Conservation (phyloP, 2,329 filamentous ascomycete genomes). For the Magnaporthiopsis incrustans region DNA sequence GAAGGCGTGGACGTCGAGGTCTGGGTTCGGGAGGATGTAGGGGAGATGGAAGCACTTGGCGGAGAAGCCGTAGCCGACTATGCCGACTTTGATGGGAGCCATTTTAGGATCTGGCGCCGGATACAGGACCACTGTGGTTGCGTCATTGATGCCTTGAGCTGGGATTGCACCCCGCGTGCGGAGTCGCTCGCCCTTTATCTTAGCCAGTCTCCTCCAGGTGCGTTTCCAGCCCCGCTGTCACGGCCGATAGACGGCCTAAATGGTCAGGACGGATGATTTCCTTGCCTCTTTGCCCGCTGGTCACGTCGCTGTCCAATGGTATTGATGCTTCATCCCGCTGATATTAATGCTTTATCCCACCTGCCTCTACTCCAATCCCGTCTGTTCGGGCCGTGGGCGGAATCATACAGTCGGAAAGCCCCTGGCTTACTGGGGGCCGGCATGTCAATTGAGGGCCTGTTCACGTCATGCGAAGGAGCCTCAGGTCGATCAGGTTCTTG, state of each 20-base stretch:
- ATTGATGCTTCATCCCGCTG: not conserved
- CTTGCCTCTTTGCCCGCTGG: not conserved
- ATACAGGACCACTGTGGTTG: too few relatives aligned
- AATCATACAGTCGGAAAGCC: not conserved
- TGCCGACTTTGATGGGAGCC: constrained; percentile 33
- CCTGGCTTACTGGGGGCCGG: not conserved
- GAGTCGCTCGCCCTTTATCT: not conserved
- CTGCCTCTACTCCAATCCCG: not conserved
- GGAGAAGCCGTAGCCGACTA: constrained; percentile 42
- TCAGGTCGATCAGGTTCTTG: not conserved
- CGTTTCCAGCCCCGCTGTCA: not conserved
- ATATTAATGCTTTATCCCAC: not conserved
- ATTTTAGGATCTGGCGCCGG: not conserved
- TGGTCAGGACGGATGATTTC: not conserved
- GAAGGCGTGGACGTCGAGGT: constrained; percentile 37
- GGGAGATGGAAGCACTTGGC: constrained; percentile 41
- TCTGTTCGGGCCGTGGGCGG: too few relatives aligned
- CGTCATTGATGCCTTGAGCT: not conserved
- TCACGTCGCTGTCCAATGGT: too few relatives aligned
- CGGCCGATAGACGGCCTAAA: not conserved
- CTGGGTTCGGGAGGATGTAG: constrained; percentile 37
- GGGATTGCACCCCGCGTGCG: not conserved
- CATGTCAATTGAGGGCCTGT: not conserved
- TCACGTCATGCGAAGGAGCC: not conserved
- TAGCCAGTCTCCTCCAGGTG: not conserved